phyloP scores from a whole-genome alignment of 176 grass and related monocot species.

The Cenchrus fungigraminus region DNA sequence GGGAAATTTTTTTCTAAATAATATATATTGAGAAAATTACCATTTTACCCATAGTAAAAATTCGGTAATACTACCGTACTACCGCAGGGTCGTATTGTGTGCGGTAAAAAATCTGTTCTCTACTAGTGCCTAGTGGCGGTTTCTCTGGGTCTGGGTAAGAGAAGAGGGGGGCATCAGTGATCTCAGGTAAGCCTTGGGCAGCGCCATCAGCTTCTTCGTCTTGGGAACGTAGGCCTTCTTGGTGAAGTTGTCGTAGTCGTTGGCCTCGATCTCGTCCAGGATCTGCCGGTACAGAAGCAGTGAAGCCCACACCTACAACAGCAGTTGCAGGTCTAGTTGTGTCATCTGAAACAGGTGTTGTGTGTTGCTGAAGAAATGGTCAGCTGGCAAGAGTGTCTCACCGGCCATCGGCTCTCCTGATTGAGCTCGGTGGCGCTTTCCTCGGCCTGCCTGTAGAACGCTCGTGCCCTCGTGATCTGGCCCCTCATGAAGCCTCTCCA shows the following conservation, averaged over 20 bases:
- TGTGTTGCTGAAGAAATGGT: neutral
- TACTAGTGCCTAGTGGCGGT: neutral
- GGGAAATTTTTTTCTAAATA: no score
- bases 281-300: conserved; percentile 86
- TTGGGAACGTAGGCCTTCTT: conserved; percentile 88
- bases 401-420: conserved; percentile 94
- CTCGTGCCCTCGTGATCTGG: conserved; percentile 70
- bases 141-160: neutral
- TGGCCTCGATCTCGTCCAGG: conserved; percentile 93
- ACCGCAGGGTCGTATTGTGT: neutral
- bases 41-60: no score
- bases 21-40: no score
- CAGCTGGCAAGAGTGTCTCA: neutral
- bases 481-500: conserved; percentile 84
- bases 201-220: conserved; percentile 79
- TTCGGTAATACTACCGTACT: neutral
- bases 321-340: neutral
- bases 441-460: conserved; percentile 77
- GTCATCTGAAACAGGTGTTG: neutral
- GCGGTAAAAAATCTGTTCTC: no score
- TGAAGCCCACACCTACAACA: conserved; percentile 92
- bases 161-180: conserved; percentile 65
- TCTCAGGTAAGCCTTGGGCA: conserved; percentile 75
- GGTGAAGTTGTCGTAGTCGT: conserved; percentile 89
- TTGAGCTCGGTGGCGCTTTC: conserved; percentile 74